Percentiles rank a stretch among this genome's conserved stretches.
Evolutionary conservation across 116 monocot genomes (phyloP).

Genomic region (Papilionanthe hybrid): DNA sequence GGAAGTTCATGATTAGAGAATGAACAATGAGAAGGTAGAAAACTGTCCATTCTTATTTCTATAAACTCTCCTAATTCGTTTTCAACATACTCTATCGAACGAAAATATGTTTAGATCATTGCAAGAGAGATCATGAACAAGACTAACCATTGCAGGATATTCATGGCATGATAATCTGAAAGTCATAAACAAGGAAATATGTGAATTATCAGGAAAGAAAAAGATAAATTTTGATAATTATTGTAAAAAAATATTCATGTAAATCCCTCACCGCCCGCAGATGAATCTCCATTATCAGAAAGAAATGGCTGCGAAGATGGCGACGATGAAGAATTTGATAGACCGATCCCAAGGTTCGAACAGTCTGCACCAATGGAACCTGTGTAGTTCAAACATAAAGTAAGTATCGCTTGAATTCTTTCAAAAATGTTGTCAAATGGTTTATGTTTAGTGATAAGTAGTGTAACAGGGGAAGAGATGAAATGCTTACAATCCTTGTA

Average conservation of each 20-base stretch:
- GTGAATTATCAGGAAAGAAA: not conserved
- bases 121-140: not conserved
- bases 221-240: not conserved
- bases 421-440: not conserved
- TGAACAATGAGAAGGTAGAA: not conserved
- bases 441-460: not conserved
- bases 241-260: not conserved
- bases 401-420: not conserved
- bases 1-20: not conserved
- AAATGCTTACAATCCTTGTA: conserved; percentile 22
- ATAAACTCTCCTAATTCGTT: not conserved
- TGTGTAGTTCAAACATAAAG: not conserved
- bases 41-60: too few species aligned
- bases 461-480: not conserved
- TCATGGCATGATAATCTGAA: conserved; percentile 2
- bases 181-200: not conserved
- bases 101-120: not conserved
- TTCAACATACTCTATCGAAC: not conserved
- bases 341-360: not conserved
- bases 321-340: not conserved
- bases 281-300: conserved; percentile 7
- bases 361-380: conserved; percentile 13
- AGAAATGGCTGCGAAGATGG: not conserved
- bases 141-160: not conserved
- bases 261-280: not conserved